Base-by-base conservation (phyloP, 805 yeast genomes). In the Starmerella stigmatis region DNA sequence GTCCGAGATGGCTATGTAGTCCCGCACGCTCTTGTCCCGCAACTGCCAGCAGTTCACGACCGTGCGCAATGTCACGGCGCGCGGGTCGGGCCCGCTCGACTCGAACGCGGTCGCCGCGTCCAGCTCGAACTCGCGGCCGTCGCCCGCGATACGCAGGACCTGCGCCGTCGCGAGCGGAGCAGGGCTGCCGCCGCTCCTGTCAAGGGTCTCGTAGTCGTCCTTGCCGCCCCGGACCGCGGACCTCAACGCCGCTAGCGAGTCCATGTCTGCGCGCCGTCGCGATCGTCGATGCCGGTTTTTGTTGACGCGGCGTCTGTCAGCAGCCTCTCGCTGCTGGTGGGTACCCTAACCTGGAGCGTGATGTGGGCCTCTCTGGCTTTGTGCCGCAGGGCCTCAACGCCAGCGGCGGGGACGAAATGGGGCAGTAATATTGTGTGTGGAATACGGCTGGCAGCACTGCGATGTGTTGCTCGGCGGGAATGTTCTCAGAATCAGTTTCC, bases 1-100 rank as follows among this genome's bases (percentile, higher is more conserved):
- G 56, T 76, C 80, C 52, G 95, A 84, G 30, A 75, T 78, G 10
- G 78, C 72, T 48, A 86, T 73, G 60, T 89, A 88, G 44, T 85
- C 94, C 11, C 95, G 80, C 36, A 86, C 80, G 31, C 79, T 73
- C 22, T 82, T 70, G 44, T 82, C 84, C 48, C 74, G 77, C 51
- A 78, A 77, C 22, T 78, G 52, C 92, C 94, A 89, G 52, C 92
- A 81, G 45, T 52, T 48, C 27, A 52, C 45, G 4, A 52, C 48
- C 6, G 53, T 52, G n/a, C 46, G 32, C 38, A 52, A 40, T 17
- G 44, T 48, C 12, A 47, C 29, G 21, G 21, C 29, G 17, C 37
- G 47, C 19, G 45, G 51, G 19, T 31, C 54, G 28, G 38, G 31
- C 41, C 29, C 29, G n/a, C 26, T 30, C 13, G 51, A 46, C 36